A percentile compares a stretch with the other conserved stretches of the same genome.
phyloP scores from a whole-genome alignment of 1,284 basidiomycete species.

The Waitea zeae region DNA sequence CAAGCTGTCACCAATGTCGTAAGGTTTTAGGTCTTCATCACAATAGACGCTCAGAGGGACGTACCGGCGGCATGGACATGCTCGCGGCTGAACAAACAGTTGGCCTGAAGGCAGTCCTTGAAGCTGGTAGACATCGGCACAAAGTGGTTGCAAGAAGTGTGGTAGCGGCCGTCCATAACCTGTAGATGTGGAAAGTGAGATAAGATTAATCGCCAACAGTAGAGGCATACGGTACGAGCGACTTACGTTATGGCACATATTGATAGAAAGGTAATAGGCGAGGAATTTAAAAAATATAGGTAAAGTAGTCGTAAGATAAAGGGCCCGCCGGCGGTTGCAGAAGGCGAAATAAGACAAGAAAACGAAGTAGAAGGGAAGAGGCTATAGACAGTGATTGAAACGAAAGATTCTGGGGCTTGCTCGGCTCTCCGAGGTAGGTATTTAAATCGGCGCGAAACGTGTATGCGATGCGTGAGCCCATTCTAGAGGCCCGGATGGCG shows the following conservation, averaged over 20 bases:
- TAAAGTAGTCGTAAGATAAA: not conserved
- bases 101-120: slow-evolving; percentile 43
- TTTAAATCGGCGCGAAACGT: too few species aligned
- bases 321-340: not conserved
- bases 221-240: slow-evolving; percentile 4
- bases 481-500: too few species aligned
- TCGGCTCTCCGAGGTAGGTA: too few species aligned
- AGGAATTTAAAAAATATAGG: too few species aligned
- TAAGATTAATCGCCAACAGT: too few species aligned
- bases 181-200: slow-evolving; percentile 16
- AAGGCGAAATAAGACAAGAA: not conserved
- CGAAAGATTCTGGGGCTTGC: too few species aligned
- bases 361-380: not conserved
- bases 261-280: slow-evolving; percentile 5
- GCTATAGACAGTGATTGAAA: too few species aligned
- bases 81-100: slow-evolving; percentile 56
- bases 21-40: not conserved
- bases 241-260: slow-evolving; percentile 67
- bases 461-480: too few species aligned
- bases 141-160: slow-evolving; percentile 60
- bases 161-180: slow-evolving; percentile 65
- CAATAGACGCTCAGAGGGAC: slow-evolving; percentile 8
- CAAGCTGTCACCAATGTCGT: not conserved
- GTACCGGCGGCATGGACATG: slow-evolving; percentile 41
- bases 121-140: slow-evolving; percentile 50